These are phyloP conservation scores for Glutinoglossum americanum DNA, from an alignment of 495 filamentous ascomycete genomes.

Conservation along the genomic window DNA sequence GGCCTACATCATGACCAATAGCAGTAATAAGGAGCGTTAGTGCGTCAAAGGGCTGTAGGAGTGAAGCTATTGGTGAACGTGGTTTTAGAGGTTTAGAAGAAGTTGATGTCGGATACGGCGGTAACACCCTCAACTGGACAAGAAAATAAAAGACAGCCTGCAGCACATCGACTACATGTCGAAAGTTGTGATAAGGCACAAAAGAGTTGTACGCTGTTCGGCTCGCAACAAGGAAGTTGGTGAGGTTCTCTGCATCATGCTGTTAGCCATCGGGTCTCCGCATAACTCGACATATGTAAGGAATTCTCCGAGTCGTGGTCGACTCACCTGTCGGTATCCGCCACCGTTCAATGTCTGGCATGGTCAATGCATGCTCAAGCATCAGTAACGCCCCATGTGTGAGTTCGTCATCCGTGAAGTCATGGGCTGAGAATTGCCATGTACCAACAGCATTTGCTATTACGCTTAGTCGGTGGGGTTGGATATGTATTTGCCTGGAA, in stretches of 20 bases:
- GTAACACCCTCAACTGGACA: conserved; percentile 57
- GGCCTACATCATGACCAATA: conserved; percentile 92
- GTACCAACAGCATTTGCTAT: conserved; percentile 49
- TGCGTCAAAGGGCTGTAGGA: conserved; percentile 67
- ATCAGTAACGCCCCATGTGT: conserved; percentile 60
- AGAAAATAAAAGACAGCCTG: conserved; percentile 87
- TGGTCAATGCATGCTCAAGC: conserved; percentile 66
- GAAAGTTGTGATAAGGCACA: conserved; percentile 97
- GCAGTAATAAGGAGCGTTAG: conserved; percentile 80
- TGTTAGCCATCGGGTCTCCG: conserved; percentile 4
- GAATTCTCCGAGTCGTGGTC: not conserved
- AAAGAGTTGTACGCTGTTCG: conserved; percentile 80
- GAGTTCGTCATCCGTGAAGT: conserved; percentile 75
- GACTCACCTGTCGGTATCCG: conserved; percentile 47
- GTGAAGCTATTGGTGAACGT: conserved; percentile 28
- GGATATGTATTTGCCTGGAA: conserved; percentile 2
- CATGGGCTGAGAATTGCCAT: conserved; percentile 79
- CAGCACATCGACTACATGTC: conserved; percentile 87
- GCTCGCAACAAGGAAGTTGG: conserved; percentile 61
- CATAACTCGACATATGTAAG: not conserved
- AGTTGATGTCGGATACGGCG: conserved; percentile 28
- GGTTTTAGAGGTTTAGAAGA: conserved; percentile 2
- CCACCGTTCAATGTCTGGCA: conserved; percentile 66
- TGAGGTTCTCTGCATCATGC: conserved; percentile 31
- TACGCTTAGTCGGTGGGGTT: conserved; percentile 15